A percentile compares a stretch with the other conserved stretches of the same genome.
Evolutionary conservation across 2,329 filamentous ascomycete species (phyloP).

Genomic region (Stachybotrys chlorohalonatus): DNA sequence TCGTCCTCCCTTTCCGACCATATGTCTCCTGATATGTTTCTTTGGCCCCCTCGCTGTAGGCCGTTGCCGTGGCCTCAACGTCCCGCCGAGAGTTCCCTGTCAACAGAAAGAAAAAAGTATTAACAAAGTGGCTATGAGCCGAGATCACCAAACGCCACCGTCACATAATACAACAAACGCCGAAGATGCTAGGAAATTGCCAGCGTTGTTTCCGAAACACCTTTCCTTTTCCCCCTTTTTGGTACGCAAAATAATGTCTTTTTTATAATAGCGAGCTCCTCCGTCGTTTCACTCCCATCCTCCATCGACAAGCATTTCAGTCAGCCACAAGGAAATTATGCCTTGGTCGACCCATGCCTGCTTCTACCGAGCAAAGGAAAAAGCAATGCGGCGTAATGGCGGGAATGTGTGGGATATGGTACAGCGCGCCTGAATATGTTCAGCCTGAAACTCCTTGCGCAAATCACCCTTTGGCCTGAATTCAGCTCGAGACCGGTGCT

Average conservation of each 20-base stretch:
- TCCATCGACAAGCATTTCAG: neutral
- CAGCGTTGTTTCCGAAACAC: neutral
- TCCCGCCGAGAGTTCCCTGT: too few species aligned
- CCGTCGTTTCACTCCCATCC: neutral
- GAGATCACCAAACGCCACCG: neutral
- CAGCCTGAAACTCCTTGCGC: slow-evolving; percentile 14
- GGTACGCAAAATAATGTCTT: neutral
- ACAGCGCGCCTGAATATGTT: slow-evolving; percentile 10
- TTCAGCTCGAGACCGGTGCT: neutral
- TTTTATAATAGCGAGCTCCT: neutral
- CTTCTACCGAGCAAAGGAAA: neutral
- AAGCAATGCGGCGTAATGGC: neutral
- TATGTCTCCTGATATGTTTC: too few species aligned
- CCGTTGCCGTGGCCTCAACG: too few species aligned
- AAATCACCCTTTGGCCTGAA: slow-evolving; percentile 2
- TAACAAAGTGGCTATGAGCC: neutral
- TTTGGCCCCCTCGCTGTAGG: too few species aligned
- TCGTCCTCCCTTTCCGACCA: too few species aligned
- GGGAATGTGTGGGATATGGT: slow-evolving; percentile 7
- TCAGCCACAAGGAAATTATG: neutral
- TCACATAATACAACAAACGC: neutral
- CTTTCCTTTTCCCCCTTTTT: neutral
- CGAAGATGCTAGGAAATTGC: neutral
- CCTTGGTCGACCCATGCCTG: neutral
- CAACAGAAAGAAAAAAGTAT: neutral